phyloP scores from a whole-genome alignment of 345 rosid species.

The Atalantia buxifolia region DNA sequence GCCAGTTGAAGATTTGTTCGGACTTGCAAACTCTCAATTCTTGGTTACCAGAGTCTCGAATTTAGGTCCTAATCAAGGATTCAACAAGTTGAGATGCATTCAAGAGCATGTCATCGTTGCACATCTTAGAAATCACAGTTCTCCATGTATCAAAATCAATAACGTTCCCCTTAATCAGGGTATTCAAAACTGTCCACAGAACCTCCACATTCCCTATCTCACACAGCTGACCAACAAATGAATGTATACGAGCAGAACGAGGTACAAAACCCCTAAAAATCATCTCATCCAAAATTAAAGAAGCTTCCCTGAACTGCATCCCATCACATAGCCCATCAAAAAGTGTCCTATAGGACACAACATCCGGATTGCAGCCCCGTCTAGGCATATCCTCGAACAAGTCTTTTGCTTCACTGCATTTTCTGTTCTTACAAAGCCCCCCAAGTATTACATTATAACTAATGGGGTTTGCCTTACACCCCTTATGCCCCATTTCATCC shows the following conservation, averaged over 20 bases:
- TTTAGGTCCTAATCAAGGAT: neutral
- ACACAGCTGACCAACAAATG: constrained; percentile 42
- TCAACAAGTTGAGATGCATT: constrained; percentile 22
- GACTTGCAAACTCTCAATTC: no score
- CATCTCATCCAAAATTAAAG: constrained; percentile 74
- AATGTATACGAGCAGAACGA: constrained; percentile 28
- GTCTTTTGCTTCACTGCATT: constrained; percentile 55
- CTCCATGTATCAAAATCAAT: constrained; percentile 41
- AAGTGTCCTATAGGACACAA: constrained; percentile 64
- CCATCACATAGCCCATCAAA: constrained; percentile 60
- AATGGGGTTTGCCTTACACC: constrained; percentile 59
- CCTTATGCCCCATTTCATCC: constrained; percentile 53
- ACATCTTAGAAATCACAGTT: constrained; percentile 28
- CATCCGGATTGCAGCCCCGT: constrained; percentile 65
- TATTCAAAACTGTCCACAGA: constrained; percentile 36
- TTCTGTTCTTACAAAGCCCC: constrained; percentile 52
- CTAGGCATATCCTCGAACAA: constrained; percentile 83
- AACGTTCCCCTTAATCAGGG: constrained; percentile 38
- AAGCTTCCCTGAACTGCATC: constrained; percentile 50
- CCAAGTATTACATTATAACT: constrained; percentile 63
- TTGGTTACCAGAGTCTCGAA: no score
- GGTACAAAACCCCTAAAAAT: constrained; percentile 67
- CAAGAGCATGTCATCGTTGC: constrained; percentile 23
- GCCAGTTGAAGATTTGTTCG: no score
- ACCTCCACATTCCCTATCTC: constrained; percentile 33